Conservation (phyloP, 2,329 filamentous ascomycete genomes). For the Exophiala aquamarina region DNA sequence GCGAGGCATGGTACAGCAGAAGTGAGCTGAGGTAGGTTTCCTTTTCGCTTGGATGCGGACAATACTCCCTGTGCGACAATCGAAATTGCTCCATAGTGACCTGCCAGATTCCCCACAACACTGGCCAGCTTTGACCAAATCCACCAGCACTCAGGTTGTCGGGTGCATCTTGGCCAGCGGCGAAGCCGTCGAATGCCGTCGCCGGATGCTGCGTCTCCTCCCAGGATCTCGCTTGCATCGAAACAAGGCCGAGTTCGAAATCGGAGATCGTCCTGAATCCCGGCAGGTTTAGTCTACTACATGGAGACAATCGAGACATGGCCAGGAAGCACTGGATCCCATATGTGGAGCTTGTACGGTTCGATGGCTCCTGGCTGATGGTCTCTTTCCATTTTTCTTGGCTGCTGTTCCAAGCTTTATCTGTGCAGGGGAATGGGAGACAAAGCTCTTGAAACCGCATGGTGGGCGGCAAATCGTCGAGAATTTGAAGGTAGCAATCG, state of each 20-base stretch:
- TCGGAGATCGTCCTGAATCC: conserved; percentile 1
- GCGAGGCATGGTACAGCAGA: not conserved
- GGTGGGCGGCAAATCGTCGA: not conserved
- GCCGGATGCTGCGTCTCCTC: not conserved
- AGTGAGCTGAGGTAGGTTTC: not conserved
- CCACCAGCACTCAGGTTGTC: not conserved
- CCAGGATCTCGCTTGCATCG: not conserved
- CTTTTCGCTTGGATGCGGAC: not conserved
- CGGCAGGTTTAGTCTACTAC: not conserved
- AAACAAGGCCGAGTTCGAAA: not conserved
- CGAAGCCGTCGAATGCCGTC: not conserved
- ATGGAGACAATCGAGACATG: not conserved
- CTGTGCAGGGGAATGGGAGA: not conserved
- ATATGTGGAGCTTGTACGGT: not conserved
- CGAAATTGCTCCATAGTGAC: conserved; percentile 3
- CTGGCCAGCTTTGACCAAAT: not conserved
- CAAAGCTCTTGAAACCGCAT: not conserved
- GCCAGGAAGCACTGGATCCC: not conserved
- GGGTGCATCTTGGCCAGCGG: not conserved
- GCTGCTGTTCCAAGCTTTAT: not conserved
- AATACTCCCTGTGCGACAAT: not conserved
- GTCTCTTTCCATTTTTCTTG: not conserved
- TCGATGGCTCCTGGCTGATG: not conserved
- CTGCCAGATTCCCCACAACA: conserved; percentile 1
- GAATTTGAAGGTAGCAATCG: not conserved